A percentile compares a stretch with the other conserved stretches of the same genome.
phyloP scores from a whole-genome alignment of 139 green algal genomes.

The Zygnema circumcarinatum region DNA sequence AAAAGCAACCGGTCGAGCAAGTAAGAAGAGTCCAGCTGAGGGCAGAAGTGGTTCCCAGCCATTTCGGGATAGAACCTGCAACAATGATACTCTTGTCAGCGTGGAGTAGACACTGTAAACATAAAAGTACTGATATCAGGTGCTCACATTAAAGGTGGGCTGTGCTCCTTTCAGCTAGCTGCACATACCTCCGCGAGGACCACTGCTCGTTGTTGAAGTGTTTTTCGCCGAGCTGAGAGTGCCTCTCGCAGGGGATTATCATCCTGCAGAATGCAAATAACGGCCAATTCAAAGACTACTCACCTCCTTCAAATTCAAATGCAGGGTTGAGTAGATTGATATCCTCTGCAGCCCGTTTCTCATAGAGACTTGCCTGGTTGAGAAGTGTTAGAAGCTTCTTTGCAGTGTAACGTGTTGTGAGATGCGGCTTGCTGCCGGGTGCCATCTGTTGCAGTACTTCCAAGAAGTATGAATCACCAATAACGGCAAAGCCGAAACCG shows the following conservation, averaged over 20 bases:
- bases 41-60: conserved; percentile 43
- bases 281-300: not conserved
- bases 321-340: not conserved
- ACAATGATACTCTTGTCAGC: not conserved
- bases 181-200: not conserved
- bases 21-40: conserved; percentile 33
- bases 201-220: not conserved
- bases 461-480: conserved; percentile 12
- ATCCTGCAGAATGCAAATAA: not conserved
- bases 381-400: conserved; percentile 37
- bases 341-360: not conserved
- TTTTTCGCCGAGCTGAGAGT: not conserved
- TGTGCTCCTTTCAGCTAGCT: not conserved
- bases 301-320: not conserved
- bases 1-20: conserved; percentile 19
- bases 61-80: conserved; percentile 13
- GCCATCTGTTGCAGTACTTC: conserved; percentile 17
- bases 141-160: not conserved
- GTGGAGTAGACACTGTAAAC: not conserved
- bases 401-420: conserved; percentile 21
- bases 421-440: conserved; percentile 37
- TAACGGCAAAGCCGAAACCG: conserved; percentile 32
- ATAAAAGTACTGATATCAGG: not conserved
- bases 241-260: not conserved
- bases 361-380: conserved; percentile 29